These are phyloP conservation scores for Plasmodium vinckei DNA, from an alignment of 169 alveolate genomes.

Conservation along the genomic window DNA sequence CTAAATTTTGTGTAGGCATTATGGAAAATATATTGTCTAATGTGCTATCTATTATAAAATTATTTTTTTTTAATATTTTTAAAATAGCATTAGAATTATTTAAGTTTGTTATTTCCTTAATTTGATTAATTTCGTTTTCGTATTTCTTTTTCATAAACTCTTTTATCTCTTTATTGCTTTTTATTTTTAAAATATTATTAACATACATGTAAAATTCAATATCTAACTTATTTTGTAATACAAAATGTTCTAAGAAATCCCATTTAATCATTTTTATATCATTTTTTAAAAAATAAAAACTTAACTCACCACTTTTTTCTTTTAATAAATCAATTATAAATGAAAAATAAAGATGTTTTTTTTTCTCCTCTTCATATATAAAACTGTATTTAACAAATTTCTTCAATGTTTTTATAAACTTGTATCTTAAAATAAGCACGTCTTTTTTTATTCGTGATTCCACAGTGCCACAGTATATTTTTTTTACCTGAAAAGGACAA, in stretches of 20 bases:
- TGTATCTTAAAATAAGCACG: constrained; percentile 19
- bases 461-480: constrained; percentile 4
- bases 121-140: constrained; percentile 40
- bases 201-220: constrained; percentile 36
- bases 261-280: constrained; percentile 44
- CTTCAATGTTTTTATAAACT: constrained; percentile 20
- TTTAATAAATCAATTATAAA: constrained; percentile 32
- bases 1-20: not conserved
- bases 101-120: constrained; percentile 28
- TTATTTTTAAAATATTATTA: constrained; percentile 35
- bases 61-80: constrained; percentile 24
- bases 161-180: not conserved
- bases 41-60: constrained; percentile 22
- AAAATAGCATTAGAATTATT: constrained; percentile 5
- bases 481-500: constrained; percentile 4
- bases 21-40: constrained; percentile 12
- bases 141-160: constrained; percentile 13
- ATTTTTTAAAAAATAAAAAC: constrained; percentile 34
- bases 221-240: constrained; percentile 19
- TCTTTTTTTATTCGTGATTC: constrained; percentile 10
- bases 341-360: constrained; percentile 20
- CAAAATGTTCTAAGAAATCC: constrained; percentile 21
- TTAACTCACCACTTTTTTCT: constrained; percentile 21
- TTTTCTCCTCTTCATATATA: constrained; percentile 17
- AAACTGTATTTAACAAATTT: constrained; percentile 30